Conservation (phyloP, 1,139 yeast genomes). For the Diutina pseudorugosa region DNA sequence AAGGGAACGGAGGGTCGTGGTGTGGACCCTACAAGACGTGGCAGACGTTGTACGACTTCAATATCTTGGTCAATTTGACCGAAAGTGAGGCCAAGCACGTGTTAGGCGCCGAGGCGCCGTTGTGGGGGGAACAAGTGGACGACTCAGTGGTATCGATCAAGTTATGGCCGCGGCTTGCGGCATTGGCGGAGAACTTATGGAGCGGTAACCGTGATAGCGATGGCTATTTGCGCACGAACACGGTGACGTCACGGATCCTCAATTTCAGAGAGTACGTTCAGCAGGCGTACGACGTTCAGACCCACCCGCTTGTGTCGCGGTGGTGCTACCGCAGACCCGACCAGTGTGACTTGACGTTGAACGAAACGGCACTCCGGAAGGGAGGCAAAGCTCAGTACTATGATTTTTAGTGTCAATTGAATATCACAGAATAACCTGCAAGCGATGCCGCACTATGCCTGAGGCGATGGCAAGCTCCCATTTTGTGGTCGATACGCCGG, state of each 20-base stretch:
- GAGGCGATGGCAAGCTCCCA: background rate
- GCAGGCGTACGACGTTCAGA: constrained; percentile 21
- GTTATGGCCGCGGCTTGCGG: constrained; percentile 38
- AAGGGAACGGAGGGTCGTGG: constrained; percentile 32
- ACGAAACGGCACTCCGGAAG: constrained; percentile 7
- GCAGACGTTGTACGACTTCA: constrained; percentile 15
- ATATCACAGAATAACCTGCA: background rate
- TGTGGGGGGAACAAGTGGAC: constrained; percentile 4
- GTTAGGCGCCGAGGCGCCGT: constrained; percentile 26
- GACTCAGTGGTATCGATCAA: constrained; percentile 8
- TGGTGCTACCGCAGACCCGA: constrained; percentile 29
- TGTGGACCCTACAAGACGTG: constrained; percentile 39
- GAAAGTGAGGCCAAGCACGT: constrained; percentile 19
- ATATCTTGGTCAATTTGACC: constrained; percentile 16
- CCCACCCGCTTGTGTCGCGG: constrained; percentile 25
- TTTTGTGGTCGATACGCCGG: background rate
- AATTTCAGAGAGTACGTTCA: constrained; percentile 34
- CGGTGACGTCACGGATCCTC: constrained; percentile 27
- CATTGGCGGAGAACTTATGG: constrained; percentile 36
- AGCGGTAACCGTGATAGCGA: constrained; percentile 23
- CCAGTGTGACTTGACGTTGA: constrained; percentile 21
- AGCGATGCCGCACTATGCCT: background rate
- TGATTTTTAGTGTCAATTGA: background rate
- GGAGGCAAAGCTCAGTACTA: background rate
- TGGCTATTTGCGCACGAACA: constrained; percentile 10